Evolutionary conservation across 176 grass and related monocot species (phyloP).

Genomic region (Phoenix roebelenii): DNA sequence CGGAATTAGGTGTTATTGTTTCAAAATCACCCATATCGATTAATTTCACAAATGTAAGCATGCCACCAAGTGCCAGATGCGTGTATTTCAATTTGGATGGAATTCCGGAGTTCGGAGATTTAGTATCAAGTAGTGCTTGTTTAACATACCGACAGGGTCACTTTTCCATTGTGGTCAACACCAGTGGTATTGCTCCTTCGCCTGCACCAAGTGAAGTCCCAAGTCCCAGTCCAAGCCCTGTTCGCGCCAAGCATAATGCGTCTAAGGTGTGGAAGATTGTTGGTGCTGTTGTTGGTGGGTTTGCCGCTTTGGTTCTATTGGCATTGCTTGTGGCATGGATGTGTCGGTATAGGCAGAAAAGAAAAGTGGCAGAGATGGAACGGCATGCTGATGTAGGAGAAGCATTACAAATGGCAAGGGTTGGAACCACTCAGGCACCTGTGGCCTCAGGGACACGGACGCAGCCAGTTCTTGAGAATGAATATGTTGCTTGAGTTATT

Average conservation of each 20-base stretch:
- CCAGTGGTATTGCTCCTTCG: conserved; percentile 40
- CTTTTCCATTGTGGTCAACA: conserved; percentile 80
- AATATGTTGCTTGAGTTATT: conserved; percentile 30
- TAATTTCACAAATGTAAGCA: conserved; percentile 29
- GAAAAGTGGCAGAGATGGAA: conserved; percentile 57
- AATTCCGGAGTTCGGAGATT: conserved; percentile 42
- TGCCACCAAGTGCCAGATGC: conserved; percentile 35
- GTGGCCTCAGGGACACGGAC: conserved; percentile 53
- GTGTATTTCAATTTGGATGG: conserved; percentile 62
- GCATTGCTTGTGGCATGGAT: conserved; percentile 39
- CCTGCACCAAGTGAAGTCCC: conserved; percentile 13
- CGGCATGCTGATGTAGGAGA: conserved; percentile 48
- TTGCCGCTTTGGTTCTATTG: conserved; percentile 32
- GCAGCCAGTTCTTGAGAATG: conserved; percentile 64
- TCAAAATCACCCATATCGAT: conserved; percentile 37
- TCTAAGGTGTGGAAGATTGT: conserved; percentile 65
- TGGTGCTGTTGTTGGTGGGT: conserved; percentile 28
- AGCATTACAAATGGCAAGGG: conserved; percentile 51
- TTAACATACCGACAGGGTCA: conserved; percentile 46
- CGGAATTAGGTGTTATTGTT: conserved; percentile 40
- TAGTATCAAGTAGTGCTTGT: conserved; percentile 36
- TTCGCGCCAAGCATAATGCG: conserved; percentile 27
- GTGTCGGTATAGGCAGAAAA: conserved; percentile 27
- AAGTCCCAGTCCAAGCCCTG: too few relatives aligned
- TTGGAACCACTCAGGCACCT: conserved; percentile 57